A percentile compares a stretch with the other conserved stretches of the same genome.
Conservation (phyloP, 495 filamentous ascomycete genomes). For the Cercophora newfieldiana region DNA sequence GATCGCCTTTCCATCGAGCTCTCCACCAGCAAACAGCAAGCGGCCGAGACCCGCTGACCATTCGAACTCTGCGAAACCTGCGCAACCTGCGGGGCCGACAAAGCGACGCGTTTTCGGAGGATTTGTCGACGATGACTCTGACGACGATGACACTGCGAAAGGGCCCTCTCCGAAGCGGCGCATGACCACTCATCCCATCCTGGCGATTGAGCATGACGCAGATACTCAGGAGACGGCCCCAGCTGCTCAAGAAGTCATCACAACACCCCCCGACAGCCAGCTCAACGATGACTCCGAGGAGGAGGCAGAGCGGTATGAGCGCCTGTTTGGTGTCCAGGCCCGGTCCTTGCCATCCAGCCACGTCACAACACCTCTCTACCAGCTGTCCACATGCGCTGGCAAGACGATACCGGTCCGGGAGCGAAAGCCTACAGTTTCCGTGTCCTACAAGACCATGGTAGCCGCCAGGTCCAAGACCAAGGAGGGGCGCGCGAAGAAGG, state of each 20-base stretch:
- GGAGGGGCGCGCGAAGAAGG: constrained; percentile 71
- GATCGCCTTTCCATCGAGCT: background rate
- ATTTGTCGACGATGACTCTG: constrained; percentile 50
- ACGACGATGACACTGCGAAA: constrained; percentile 37
- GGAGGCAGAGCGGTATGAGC: constrained; percentile 31
- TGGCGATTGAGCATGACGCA: constrained; percentile 5
- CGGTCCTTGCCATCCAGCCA: constrained; percentile 8
- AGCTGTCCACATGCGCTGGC: constrained; percentile 67
- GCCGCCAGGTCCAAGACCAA: constrained; percentile 67
- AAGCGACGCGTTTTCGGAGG: constrained; percentile 40
- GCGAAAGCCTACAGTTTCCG: constrained; percentile 46
- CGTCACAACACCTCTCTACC: constrained; percentile 29
- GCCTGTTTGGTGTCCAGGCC: constrained; percentile 26
- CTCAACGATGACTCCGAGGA: constrained; percentile 21
- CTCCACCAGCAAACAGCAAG: background rate
- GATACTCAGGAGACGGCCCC: background rate
- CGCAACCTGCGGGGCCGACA: too few relatives aligned
- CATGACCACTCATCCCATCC: constrained; percentile 28
- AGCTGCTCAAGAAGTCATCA: constrained; percentile 2
- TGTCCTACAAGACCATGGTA: constrained; percentile 68
- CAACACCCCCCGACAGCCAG: constrained; percentile 25
- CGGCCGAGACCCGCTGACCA: background rate
- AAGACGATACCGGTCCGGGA: constrained; percentile 56
- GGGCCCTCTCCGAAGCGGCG: constrained; percentile 42
- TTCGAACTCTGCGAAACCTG: constrained; percentile 17